Conservation (phyloP, 225 moss, liverwort and hornwort genomes). For the Lunularia cruciata region DNA sequence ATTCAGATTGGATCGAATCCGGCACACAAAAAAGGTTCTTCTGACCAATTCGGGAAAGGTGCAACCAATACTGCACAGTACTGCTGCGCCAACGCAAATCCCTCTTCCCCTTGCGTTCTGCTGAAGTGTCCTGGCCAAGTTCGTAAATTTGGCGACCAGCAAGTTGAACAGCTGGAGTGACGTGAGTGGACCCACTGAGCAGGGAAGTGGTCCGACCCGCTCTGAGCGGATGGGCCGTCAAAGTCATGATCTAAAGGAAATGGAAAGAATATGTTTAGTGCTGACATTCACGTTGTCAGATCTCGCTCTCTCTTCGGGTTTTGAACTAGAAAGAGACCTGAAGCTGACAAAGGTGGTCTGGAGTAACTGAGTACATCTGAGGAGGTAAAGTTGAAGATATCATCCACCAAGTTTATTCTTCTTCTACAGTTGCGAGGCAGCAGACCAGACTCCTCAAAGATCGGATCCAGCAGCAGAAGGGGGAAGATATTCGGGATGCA, state of each 20-base stretch:
- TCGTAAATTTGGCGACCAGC: too few relatives aligned
- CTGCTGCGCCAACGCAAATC: neutral
- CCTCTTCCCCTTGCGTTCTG: too few relatives aligned
- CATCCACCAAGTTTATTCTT: neutral
- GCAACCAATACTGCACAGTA: neutral
- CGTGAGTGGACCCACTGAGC: constrained; percentile 3
- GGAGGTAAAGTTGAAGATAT: neutral
- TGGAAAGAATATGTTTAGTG: too few relatives aligned
- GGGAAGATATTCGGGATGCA: neutral
- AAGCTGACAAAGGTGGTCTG: too few relatives aligned
- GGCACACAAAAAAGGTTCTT: neutral
- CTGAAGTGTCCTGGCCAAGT: too few relatives aligned
- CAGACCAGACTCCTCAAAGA: neutral
- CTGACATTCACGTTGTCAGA: too few relatives aligned
- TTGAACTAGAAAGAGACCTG: too few relatives aligned
- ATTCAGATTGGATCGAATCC: neutral
- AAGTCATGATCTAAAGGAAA: neutral
- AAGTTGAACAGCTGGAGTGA: neutral
- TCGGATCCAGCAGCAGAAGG: neutral
- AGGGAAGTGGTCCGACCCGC: neutral
- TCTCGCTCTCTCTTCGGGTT: too few relatives aligned
- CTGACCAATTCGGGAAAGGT: neutral
- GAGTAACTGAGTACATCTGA: neutral
- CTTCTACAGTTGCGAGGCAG: neutral
- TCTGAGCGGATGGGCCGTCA: neutral